phyloP scores from a whole-genome alignment of 192 early-diverging fungal genomes.

The Piromyces sp. region DNA sequence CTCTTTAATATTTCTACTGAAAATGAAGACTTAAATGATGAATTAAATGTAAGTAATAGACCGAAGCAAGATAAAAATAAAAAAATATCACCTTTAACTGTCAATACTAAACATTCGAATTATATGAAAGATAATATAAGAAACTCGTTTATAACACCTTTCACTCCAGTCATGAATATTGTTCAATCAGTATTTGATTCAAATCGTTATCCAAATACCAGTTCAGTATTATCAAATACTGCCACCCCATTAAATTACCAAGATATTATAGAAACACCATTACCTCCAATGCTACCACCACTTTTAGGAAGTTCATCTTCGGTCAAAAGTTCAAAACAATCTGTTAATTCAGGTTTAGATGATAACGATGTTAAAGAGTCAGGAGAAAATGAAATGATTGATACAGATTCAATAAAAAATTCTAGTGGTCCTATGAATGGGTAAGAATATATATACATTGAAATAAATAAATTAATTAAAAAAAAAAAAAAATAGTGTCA shows the following conservation, averaged over 20 bases:
- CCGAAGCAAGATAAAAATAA: neutral
- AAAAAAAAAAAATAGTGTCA: no score
- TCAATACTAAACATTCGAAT: neutral
- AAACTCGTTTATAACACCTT: neutral
- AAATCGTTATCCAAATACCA: neutral
- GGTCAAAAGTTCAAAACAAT: neutral
- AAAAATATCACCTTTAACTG: neutral
- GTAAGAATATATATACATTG: neutral
- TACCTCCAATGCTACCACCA: neutral
- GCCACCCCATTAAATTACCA: neutral
- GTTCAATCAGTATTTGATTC: neutral
- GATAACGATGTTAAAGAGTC: neutral
- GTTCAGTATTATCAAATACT: neutral
- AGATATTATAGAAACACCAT: neutral
- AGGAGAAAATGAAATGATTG: neutral
- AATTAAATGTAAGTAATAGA: neutral
- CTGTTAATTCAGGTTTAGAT: neutral
- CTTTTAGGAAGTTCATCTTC: neutral
- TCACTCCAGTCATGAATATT: neutral
- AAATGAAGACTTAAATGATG: neutral
- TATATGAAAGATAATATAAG: neutral
- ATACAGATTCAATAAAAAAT: neutral
- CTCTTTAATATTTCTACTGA: neutral
- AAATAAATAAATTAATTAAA: no score
- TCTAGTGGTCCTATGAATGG: neutral